These are phyloP conservation scores for Senecio squalidus DNA, from an alignment of 140 eudicot species.

Conservation along the genomic window DNA sequence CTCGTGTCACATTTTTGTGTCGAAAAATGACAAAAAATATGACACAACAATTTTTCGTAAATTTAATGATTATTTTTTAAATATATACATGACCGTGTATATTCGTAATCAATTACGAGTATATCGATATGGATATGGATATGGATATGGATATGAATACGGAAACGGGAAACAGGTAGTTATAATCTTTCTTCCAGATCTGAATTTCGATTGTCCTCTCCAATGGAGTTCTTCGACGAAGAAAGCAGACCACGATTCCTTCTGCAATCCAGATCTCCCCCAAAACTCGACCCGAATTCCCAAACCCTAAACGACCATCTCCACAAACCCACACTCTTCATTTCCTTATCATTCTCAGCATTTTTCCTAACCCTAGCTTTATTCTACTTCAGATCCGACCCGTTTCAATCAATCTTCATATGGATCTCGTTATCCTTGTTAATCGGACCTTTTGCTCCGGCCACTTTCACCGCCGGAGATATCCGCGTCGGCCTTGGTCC, in stretches of 20 bases:
- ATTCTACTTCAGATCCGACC: slow-evolving; percentile 46
- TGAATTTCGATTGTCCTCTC: no score
- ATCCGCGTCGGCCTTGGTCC: slow-evolving; percentile 79
- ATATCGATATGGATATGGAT: no score
- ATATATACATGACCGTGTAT: no score
- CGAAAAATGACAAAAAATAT: no score
- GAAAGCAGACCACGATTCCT: slow-evolving; percentile 63
- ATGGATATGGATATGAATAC: no score
- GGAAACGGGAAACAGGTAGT: no score
- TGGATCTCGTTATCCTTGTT: slow-evolving; percentile 74
- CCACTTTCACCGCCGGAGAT: slow-evolving; percentile 73
- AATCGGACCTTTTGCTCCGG: slow-evolving; percentile 84
- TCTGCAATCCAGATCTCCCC: slow-evolving; percentile 58
- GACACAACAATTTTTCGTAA: no score
- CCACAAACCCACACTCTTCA: slow-evolving; percentile 47
- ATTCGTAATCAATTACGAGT: no score
- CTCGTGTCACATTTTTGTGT: no score
- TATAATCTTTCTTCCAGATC: no score
- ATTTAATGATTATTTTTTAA: no score
- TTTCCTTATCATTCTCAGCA: slow-evolving; percentile 50
- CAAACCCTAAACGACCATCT: slow-evolving; percentile 1
- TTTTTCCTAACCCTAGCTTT: slow-evolving; percentile 41
- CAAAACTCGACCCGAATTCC: slow-evolving; percentile 30
- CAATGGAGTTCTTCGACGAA: slow-evolving; percentile 77
- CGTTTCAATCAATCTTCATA: slow-evolving; percentile 50